Evolutionary conservation across 2,329 filamentous ascomycete genomes (phyloP).

Genomic region (Clarireedia homoeocarpa): DNA sequence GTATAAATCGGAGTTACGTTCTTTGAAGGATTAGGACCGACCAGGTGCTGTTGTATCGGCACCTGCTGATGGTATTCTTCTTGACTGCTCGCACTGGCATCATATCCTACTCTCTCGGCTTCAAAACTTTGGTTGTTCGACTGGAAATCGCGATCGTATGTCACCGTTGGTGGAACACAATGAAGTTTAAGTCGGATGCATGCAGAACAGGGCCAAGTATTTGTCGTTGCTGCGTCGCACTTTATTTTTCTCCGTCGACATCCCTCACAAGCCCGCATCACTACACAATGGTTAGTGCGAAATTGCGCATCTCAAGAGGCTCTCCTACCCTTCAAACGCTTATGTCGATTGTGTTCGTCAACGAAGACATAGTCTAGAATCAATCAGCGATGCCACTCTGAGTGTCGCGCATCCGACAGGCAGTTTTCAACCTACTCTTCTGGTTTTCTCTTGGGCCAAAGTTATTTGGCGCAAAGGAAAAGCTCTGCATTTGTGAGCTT

Average conservation of each 20-base stretch:
- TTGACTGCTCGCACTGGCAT: constrained; percentile 36
- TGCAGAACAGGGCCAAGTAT: constrained; percentile 94
- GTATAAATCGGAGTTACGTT: constrained; percentile 37
- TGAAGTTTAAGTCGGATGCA: constrained; percentile 88
- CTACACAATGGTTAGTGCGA: constrained; percentile 39
- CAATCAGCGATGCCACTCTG: constrained; percentile 26
- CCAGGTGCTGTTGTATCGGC: constrained; percentile 38
- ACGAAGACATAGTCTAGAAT: constrained; percentile 91
- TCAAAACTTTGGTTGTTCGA: constrained; percentile 38
- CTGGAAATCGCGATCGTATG: constrained; percentile 28
- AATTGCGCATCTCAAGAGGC: neutral
- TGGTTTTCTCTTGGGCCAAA: constrained; percentile 66
- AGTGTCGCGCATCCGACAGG: neutral
- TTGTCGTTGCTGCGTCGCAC: constrained; percentile 93
- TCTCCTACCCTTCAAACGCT: constrained; percentile 76
- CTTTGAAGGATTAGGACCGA: constrained; percentile 33
- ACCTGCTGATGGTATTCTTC: constrained; percentile 48
- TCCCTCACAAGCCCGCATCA: constrained; percentile 95
- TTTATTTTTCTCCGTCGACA: constrained; percentile 95
- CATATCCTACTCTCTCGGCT: constrained; percentile 37
- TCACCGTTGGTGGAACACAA: constrained; percentile 66
- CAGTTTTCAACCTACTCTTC: constrained; percentile 56
- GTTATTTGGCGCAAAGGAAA: constrained; percentile 63
- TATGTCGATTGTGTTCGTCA: constrained; percentile 96
- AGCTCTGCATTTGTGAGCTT: constrained; percentile 63